Conservation (phyloP, 2,329 filamentous ascomycete genomes). For the Karstenula rhodostoma region DNA sequence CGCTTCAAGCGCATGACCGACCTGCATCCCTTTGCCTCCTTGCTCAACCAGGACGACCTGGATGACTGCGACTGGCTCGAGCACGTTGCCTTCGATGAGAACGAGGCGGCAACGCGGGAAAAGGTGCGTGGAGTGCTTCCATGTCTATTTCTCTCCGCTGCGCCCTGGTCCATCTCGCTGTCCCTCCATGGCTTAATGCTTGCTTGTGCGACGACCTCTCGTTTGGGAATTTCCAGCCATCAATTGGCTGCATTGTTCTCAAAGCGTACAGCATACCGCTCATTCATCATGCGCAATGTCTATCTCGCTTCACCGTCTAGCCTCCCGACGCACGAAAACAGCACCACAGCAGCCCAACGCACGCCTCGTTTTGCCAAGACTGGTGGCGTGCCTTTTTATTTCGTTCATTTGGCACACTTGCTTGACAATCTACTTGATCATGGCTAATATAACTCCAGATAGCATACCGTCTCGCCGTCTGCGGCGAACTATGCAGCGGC, state of each 20-base stretch:
- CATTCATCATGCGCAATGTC: background rate
- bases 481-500: constrained; percentile 79
- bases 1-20: constrained; percentile 57
- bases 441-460: constrained; percentile 61
- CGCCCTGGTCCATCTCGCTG: constrained; percentile 6
- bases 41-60: constrained; percentile 72
- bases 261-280: background rate
- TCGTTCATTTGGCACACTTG: background rate
- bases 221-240: constrained; percentile 26
- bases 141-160: constrained; percentile 13
- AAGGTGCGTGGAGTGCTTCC: constrained; percentile 59
- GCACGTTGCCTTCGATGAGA: constrained; percentile 64
- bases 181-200: constrained; percentile 1
- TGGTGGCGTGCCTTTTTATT: background rate
- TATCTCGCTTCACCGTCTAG: background rate
- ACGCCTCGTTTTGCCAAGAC: background rate
- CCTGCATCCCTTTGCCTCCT: constrained; percentile 76
- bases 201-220: constrained; percentile 17
- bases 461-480: constrained; percentile 76
- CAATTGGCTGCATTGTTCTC: constrained; percentile 1
- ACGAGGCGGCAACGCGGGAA: constrained; percentile 65
- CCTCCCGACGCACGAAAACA: background rate
- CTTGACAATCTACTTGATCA: background rate
- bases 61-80: constrained; percentile 69
- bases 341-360: background rate